phyloP scores from a whole-genome alignment of 176 grass and related monocot genomes.

The Guadua angustifolia region DNA sequence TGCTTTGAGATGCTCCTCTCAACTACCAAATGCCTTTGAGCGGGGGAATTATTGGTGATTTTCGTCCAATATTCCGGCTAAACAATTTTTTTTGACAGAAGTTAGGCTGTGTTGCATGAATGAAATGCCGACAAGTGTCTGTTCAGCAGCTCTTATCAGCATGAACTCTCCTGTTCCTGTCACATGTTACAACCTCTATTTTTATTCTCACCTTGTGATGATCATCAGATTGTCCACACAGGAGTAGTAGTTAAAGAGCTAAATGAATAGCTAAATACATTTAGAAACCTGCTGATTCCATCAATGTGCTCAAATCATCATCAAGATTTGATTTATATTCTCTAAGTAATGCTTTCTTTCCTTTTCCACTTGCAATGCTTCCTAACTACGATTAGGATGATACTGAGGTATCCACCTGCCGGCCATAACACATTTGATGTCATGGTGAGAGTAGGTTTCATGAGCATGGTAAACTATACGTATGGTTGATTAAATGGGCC shows the following conservation, averaged over 20 bases:
- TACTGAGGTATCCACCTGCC: conserved; percentile 36
- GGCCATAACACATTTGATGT: conserved; percentile 34
- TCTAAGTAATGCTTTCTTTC: conserved; percentile 23
- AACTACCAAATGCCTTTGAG: not conserved
- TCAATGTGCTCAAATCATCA: conserved; percentile 22
- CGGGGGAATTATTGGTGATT: not conserved
- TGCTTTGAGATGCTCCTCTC: conserved; percentile 17
- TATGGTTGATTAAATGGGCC: not conserved
- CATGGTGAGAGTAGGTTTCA: conserved; percentile 19
- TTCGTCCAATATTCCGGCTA: conserved; percentile 12
- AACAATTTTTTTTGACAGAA: not conserved
- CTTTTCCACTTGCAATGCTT: conserved; percentile 28
- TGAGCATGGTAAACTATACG: not conserved
- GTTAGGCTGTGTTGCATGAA: not conserved
- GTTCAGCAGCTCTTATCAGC: conserved; percentile 5
- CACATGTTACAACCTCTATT: not conserved
- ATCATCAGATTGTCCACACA: not conserved
- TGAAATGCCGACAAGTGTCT: conserved; percentile 1
- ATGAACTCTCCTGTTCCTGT: not conserved
- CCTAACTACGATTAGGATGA: conserved; percentile 39
- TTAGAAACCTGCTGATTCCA: not conserved
- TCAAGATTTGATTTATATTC: not conserved
- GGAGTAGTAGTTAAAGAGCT: not conserved
- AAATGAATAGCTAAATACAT: conserved; percentile 14
- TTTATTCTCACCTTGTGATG: conserved; percentile 13